A percentile compares a stretch with the other conserved stretches of the same genome.
These are phyloP conservation scores for Kernera saxatilis DNA, from an alignment of 345 rosid genomes.

Conservation along the genomic window DNA sequence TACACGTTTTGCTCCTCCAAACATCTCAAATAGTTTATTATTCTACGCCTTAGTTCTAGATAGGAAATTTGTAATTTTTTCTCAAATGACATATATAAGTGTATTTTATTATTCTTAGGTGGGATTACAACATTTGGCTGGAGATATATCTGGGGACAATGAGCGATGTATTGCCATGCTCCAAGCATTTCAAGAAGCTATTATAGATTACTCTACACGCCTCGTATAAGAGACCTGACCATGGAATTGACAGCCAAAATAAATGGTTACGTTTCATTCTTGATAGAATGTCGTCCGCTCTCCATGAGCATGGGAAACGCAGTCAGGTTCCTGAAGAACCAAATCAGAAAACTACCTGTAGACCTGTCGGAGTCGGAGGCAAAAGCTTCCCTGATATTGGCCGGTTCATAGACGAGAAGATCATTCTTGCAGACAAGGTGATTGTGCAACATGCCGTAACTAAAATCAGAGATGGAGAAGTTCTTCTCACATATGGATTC, in stretches of 20 bases:
- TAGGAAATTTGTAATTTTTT: background rate
- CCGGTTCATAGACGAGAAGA: conserved; percentile 64
- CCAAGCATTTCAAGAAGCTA: conserved; percentile 66
- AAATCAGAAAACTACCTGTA: conserved; percentile 52
- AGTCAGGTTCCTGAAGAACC: conserved; percentile 67
- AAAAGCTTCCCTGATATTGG: conserved; percentile 53
- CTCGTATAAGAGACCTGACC: conserved; percentile 49
- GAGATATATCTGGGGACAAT: conserved; percentile 65
- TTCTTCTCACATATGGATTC: conserved; percentile 68
- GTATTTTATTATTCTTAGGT: conserved; percentile 36
- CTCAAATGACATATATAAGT: background rate
- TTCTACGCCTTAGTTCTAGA: background rate
- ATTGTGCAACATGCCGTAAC: conserved; percentile 60
- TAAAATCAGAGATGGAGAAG: conserved; percentile 75
- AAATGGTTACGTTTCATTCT: conserved; percentile 60
- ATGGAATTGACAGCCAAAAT: conserved; percentile 64
- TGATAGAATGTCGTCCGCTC: conserved; percentile 69
- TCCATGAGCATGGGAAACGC: conserved; percentile 95
- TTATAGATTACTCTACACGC: conserved; percentile 60
- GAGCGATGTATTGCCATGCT: conserved; percentile 86
- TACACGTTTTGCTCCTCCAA: too few species aligned
- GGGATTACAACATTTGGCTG: conserved; percentile 64
- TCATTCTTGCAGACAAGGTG: conserved; percentile 58
- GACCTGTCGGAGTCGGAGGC: conserved; percentile 58
- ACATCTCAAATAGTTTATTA: too few species aligned